Percentiles rank a stretch among this genome's conserved stretches.
Evolutionary conservation across 148 eudicot species (phyloP).

Genomic region (Polygonum maritimum): DNA sequence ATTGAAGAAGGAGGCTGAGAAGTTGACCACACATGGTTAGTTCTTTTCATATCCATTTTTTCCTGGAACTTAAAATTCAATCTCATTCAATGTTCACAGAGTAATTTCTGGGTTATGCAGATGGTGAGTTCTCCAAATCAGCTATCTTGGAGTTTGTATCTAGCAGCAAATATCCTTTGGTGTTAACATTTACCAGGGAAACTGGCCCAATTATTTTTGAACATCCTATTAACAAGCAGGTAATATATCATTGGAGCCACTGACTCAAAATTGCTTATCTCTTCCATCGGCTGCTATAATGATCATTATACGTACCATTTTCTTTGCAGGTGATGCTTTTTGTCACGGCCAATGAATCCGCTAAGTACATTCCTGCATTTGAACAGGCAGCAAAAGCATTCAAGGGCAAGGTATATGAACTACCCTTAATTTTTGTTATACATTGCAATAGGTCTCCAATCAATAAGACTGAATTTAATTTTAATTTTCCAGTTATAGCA

Average conservation of each 20-base stretch:
- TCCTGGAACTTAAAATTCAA: not conserved
- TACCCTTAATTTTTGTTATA: too few relatives aligned
- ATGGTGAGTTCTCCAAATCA: constrained; percentile 57
- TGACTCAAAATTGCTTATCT: not conserved
- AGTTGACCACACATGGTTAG: constrained; percentile 52
- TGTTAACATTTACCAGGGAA: constrained; percentile 58
- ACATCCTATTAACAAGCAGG: constrained; percentile 72
- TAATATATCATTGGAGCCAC: constrained; percentile 10
- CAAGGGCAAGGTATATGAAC: constrained; percentile 60
- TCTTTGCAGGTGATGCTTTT: constrained; percentile 46
- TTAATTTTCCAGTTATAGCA: not conserved
- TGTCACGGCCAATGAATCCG: constrained; percentile 34
- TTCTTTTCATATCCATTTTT: not conserved
- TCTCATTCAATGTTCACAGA: not conserved
- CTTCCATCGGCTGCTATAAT: not conserved
- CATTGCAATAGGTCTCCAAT: too few relatives aligned
- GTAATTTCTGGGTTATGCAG: constrained; percentile 25
- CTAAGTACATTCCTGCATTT: constrained; percentile 31
- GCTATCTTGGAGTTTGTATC: constrained; percentile 61
- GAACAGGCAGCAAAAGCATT: constrained; percentile 63
- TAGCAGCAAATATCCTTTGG: constrained; percentile 61
- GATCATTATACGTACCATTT: not conserved
- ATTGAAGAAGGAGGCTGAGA: constrained; percentile 73
- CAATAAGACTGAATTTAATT: not conserved
- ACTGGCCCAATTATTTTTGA: constrained; percentile 56